Evolutionary conservation across 1,284 basidiomycete species (phyloP), one percentile per base, ranked within the genome.

Genomic region (Heterobasidion irregulare): DNA sequence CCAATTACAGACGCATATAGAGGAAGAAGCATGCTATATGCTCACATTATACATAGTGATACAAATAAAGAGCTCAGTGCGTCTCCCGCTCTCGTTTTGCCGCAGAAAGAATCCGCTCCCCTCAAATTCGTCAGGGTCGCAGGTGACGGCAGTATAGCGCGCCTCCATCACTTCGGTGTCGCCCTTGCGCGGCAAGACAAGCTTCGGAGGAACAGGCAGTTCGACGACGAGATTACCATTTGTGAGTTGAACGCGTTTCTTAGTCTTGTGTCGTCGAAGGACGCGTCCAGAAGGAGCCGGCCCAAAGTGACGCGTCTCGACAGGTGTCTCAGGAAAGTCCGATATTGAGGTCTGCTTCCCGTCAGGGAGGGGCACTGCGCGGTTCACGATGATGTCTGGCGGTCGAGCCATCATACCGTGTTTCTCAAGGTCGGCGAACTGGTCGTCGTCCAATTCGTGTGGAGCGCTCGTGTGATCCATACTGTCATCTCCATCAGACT

Each of bases 121-220:
- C 62, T 85, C 80, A 70, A 96, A 97, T 65, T 92, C 84, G 66
- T 96, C 91, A 2, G 93, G 93, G 68, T 96, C 92, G 69, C 90
- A 93, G 0, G 94, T 96, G n/a, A 90, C 91, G 0, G 92, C 93
- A 1, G 86, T 87, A 71, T 95, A 94, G 7, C 95, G 83, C 92
- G 98, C 93, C 70, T 94, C 89, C 2, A 92, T 93, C 68, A 94
- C 96, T 70, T 99, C 96, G 57, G 90, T 82, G 58, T 92, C 91
- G 53, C 81, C 86, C 1, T 82, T 73, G 60, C 89, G 92, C 75
- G 92, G 83, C 56, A 91, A 83, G 18, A 96, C 77, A 32, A 96
- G 75, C 67, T 92, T 94, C 10, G 86, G 80, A 0, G 94, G 94
- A 1, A 96, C 92, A 1, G 88, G 81, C 34, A 86, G 83, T 68